These are phyloP conservation scores for Claviceps sp. DNA, from an alignment of 2,329 filamentous ascomycete species.

Conservation along the genomic window DNA sequence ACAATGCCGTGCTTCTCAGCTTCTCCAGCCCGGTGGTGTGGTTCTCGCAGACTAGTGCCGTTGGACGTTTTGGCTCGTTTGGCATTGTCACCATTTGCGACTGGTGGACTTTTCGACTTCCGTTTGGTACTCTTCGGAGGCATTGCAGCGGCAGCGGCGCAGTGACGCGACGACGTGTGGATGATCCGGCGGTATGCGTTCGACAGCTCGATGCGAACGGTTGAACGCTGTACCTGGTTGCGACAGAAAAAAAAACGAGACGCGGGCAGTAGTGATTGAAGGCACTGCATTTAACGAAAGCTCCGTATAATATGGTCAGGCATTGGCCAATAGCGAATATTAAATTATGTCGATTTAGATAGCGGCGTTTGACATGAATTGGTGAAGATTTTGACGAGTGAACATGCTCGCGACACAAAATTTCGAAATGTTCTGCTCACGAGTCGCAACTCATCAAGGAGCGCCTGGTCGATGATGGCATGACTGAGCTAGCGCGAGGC, in stretches of 20 bases:
- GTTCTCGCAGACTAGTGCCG: slow-evolving; percentile 26
- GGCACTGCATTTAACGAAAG: not conserved
- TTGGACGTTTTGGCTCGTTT: slow-evolving; percentile 22
- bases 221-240: not conserved
- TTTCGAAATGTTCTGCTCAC: not conserved
- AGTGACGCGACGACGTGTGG: not conserved
- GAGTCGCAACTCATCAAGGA: not conserved
- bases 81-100: slow-evolving; percentile 12
- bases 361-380: not conserved
- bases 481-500: slow-evolving; percentile 17
- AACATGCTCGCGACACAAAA: not conserved
- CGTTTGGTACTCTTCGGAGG: slow-evolving; percentile 15
- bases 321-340: not conserved
- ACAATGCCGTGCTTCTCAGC: slow-evolving; percentile 48
- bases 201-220: not conserved
- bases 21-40: slow-evolving; percentile 32
- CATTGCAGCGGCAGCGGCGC: slow-evolving; percentile 14
- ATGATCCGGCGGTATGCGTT: not conserved
- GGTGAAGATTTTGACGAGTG: not conserved
- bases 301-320: not conserved
- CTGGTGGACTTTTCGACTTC: slow-evolving; percentile 12
- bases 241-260: not conserved
- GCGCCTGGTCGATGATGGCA: slow-evolving; percentile 11
- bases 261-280: not conserved
- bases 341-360: not conserved